A percentile compares a stretch with the other conserved stretches of the same genome.
phyloP scores from a whole-genome alignment of 2,329 filamentous ascomycete species.

The Sarocladium oryzae region DNA sequence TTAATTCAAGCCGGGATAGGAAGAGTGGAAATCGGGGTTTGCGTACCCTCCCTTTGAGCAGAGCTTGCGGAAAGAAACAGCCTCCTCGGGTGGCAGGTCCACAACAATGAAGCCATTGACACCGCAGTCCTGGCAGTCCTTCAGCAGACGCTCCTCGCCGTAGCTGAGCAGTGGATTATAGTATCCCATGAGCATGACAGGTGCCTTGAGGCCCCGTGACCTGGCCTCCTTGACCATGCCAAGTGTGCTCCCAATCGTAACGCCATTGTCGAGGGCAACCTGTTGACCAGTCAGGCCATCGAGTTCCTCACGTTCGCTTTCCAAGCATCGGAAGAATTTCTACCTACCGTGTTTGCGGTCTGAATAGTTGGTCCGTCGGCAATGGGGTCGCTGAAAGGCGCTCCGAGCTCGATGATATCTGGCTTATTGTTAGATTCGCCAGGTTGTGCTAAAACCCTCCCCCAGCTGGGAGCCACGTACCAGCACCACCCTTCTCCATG shows the following conservation, averaged over 20 bases:
- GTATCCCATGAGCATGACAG: conserved; percentile 95
- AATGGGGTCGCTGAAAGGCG: conserved; percentile 97
- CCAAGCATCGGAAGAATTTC: neutral
- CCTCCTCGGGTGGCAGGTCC: conserved; percentile 92
- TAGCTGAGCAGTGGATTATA: conserved; percentile 95
- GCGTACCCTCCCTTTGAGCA: conserved; percentile 69
- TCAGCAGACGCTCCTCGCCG: conserved; percentile 82
- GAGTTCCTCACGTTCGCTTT: neutral
- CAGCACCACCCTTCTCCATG: conserved; percentile 88
- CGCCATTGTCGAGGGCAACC: conserved; percentile 77
- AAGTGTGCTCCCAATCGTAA: conserved; percentile 73
- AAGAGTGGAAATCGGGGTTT: conserved; percentile 14
- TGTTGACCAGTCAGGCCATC: conserved; percentile 16
- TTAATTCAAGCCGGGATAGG: neutral
- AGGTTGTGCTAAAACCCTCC: neutral
- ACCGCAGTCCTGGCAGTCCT: conserved; percentile 75
- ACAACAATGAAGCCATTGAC: conserved; percentile 97
- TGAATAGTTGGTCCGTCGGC: conserved; percentile 97
- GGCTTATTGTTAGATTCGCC: neutral
- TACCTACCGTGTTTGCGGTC: conserved; percentile 67
- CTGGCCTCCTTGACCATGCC: conserved; percentile 80
- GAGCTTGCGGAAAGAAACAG: conserved; percentile 79
- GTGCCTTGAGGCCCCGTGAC: conserved; percentile 67
- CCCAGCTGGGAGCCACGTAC: conserved; percentile 40
- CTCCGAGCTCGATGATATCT: conserved; percentile 91